Conservation (phyloP, 2,329 filamentous ascomycete genomes). For the Myriosclerotinia scirpicola region DNA sequence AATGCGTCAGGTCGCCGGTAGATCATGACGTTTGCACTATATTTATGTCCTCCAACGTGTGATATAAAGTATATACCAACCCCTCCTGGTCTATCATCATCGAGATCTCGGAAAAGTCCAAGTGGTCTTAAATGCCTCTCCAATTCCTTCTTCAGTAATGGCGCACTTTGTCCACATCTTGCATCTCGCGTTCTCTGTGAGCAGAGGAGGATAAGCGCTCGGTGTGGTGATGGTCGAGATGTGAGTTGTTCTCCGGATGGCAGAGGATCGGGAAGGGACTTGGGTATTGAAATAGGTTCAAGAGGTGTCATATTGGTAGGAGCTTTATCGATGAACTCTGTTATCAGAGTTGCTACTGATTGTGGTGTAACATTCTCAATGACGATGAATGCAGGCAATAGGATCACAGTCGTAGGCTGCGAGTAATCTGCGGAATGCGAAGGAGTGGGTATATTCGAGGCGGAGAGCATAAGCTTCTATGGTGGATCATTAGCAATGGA, state of each 20-base stretch:
- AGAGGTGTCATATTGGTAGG: constrained; percentile 67
- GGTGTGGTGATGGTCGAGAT: constrained; percentile 73
- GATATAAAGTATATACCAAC: constrained; percentile 96
- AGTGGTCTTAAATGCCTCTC: constrained; percentile 84
- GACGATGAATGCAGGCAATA: constrained; percentile 81
- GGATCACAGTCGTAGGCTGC: constrained; percentile 73
- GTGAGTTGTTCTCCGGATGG: constrained; percentile 46
- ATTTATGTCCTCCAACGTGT: constrained; percentile 96
- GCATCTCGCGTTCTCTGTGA: constrained; percentile 93
- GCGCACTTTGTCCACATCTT: constrained; percentile 90
- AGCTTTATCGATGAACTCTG: constrained; percentile 64
- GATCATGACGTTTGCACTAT: constrained; percentile 89
- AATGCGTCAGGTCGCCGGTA: constrained; percentile 59
- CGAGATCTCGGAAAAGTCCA: constrained; percentile 80
- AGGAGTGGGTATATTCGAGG: constrained; percentile 85
- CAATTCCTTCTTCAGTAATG: constrained; percentile 82
- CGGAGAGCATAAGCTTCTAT: constrained; percentile 86
- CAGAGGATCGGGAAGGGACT: constrained; percentile 39
- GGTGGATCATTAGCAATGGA: constrained; percentile 20
- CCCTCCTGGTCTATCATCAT: constrained; percentile 86
- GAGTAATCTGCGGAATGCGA: constrained; percentile 61
- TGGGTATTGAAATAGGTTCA: constrained; percentile 60
- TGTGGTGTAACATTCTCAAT: constrained; percentile 81
- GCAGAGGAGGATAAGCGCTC: constrained; percentile 86
- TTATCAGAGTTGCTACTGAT: constrained; percentile 70